Evolutionary conservation across 2,329 filamentous ascomycete species (phyloP).

Genomic region (Rachicladosporium sp.): DNA sequence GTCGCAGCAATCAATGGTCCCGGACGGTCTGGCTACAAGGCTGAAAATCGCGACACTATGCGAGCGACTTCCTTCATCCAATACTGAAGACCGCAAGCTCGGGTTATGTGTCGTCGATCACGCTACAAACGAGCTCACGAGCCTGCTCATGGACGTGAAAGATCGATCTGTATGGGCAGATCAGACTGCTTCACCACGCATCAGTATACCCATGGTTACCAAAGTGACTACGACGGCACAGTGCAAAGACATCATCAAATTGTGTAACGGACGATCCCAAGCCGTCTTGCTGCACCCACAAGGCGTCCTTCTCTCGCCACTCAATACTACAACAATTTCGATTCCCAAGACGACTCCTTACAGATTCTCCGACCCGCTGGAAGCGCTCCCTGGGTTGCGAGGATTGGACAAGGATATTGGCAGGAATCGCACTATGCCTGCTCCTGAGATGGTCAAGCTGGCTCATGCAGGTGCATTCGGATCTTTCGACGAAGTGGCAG

Average conservation of each 20-base stretch:
- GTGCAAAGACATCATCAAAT: slow-evolving; percentile 15
- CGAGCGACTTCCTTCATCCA: slow-evolving; percentile 7
- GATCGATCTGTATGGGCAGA: slow-evolving; percentile 16
- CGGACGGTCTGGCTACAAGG: not conserved
- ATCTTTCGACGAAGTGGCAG: slow-evolving; percentile 15
- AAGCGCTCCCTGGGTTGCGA: not conserved
- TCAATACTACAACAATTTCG: slow-evolving; percentile 11
- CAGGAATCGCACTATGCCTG: slow-evolving; percentile 15
- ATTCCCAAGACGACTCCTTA: slow-evolving; percentile 13
- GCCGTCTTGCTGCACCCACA: slow-evolving; percentile 13
- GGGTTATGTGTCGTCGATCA: slow-evolving; percentile 19
- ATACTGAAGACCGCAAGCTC: slow-evolving; percentile 11
- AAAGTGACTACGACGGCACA: slow-evolving; percentile 8
- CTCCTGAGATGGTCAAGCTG: slow-evolving; percentile 7
- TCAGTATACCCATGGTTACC: slow-evolving; percentile 15
- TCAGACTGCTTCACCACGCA: slow-evolving; percentile 3
- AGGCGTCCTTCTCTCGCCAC: slow-evolving; percentile 15
- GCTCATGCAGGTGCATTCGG: slow-evolving; percentile 11
- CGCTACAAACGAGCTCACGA: slow-evolving; percentile 10
- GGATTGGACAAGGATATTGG: slow-evolving; percentile 13
- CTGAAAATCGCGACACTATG: slow-evolving; percentile 11
- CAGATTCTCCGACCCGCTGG: slow-evolving; percentile 12
- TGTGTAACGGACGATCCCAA: slow-evolving; percentile 8
- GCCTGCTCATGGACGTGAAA: slow-evolving; percentile 15
- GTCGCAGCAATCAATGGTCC: not conserved